Evolutionary conservation across 2,329 filamentous ascomycete species (phyloP).

Genomic region (Phoma sp.): DNA sequence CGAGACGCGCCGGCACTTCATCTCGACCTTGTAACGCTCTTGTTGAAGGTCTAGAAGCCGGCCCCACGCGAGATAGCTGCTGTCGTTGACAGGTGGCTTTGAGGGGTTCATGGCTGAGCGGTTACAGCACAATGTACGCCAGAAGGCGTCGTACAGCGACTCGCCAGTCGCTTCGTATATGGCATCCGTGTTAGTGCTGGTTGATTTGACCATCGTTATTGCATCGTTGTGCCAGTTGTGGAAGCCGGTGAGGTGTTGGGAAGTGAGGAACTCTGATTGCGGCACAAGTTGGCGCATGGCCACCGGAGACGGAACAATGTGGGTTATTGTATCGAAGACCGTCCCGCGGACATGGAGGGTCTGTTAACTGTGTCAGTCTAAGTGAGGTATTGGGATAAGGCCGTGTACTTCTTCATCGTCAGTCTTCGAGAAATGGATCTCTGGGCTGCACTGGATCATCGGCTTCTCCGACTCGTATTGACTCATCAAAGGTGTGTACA

Average conservation of each 20-base stretch:
- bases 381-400: too few species aligned
- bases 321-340: constrained; percentile 1
- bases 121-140: constrained; percentile 13
- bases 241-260: neutral
- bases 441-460: neutral
- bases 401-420: neutral
- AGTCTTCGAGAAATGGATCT: neutral
- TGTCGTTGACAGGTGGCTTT: neutral
- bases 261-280: neutral
- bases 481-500: neutral
- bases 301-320: constrained; percentile 1
- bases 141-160: constrained; percentile 7
- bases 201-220: neutral
- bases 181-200: neutral
- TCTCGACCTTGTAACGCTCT: neutral
- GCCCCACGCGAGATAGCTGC: neutral
- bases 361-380: neutral
- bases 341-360: neutral
- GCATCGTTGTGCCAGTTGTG: neutral
- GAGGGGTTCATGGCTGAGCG: neutral
- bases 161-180: neutral
- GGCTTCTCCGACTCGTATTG: neutral
- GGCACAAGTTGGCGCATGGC: neutral
- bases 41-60: neutral
- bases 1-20: neutral